phyloP scores from a whole-genome alignment of 179 eudicot species.

The Silene vulgaris region DNA sequence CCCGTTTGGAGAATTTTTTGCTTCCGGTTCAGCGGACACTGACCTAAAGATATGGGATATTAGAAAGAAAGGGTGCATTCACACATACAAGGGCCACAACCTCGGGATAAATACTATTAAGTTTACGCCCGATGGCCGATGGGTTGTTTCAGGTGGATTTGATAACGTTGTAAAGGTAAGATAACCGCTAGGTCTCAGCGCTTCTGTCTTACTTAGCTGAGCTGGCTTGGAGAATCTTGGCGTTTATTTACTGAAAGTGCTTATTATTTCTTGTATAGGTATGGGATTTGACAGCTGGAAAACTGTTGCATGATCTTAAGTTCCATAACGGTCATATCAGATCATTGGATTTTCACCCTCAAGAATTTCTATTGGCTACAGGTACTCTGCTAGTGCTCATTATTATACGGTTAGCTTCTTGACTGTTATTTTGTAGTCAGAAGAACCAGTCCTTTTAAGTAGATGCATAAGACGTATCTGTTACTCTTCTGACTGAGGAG shows the following conservation, averaged over 20 bases:
- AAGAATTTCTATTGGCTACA: slow-evolving; percentile 91
- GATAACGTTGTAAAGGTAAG: slow-evolving; percentile 90
- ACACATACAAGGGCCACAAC: slow-evolving; percentile 89
- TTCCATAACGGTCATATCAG: slow-evolving; percentile 82
- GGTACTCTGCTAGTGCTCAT: slow-evolving; percentile 42
- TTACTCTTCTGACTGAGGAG: no score
- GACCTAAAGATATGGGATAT: slow-evolving; percentile 95
- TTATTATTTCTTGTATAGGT: slow-evolving; percentile 39
- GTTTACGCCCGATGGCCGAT: slow-evolving; percentile 93
- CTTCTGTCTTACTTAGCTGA: neutral
- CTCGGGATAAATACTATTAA: slow-evolving; percentile 75
- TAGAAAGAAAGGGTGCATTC: slow-evolving; percentile 88
- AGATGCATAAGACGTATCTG: no score
- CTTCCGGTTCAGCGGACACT: slow-evolving; percentile 92
- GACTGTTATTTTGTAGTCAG: no score
- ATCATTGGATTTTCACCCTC: slow-evolving; percentile 84
- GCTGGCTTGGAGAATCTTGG: neutral
- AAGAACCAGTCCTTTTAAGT: no score
- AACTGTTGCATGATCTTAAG: slow-evolving; percentile 84
- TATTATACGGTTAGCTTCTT: neutral
- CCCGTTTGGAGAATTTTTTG: slow-evolving; percentile 97
- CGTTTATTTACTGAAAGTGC: slow-evolving; percentile 7
- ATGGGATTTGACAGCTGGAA: slow-evolving; percentile 99
- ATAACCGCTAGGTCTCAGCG: slow-evolving; percentile 10
- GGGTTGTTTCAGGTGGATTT: slow-evolving; percentile 96